These are phyloP conservation scores for Venustampulla echinocandica DNA, from an alignment of 495 filamentous ascomycete species.

Conservation along the genomic window DNA sequence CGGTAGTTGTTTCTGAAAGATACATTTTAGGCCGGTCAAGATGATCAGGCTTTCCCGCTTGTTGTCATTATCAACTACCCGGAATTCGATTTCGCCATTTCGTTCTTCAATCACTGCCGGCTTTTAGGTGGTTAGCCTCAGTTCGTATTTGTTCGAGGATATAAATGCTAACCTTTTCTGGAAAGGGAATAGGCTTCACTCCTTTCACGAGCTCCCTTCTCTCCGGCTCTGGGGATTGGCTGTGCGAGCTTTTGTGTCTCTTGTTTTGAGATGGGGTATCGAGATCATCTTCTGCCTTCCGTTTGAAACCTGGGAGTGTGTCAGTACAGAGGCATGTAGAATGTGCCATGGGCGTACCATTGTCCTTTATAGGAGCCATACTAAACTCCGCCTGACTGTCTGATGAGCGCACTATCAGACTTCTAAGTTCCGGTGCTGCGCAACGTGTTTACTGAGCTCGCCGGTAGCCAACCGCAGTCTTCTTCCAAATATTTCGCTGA, in stretches of 20 bases:
- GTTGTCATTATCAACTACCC: slow-evolving; percentile 95
- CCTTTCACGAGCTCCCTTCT: slow-evolving; percentile 26
- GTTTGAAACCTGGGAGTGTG: slow-evolving; percentile 49
- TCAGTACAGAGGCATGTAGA: background rate
- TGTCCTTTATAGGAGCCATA: slow-evolving; percentile 21
- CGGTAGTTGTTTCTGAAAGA: slow-evolving; percentile 96
- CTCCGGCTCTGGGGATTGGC: slow-evolving; percentile 46
- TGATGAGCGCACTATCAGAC: background rate
- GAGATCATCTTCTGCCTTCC: slow-evolving; percentile 68
- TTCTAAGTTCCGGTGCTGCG: too few relatives aligned
- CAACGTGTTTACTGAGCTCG: too few relatives aligned
- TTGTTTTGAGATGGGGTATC: slow-evolving; percentile 54
- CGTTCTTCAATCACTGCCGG: slow-evolving; percentile 90
- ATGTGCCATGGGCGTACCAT: slow-evolving; percentile 12
- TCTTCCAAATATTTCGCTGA: too few relatives aligned
- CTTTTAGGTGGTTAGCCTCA: slow-evolving; percentile 22
- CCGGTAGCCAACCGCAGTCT: too few relatives aligned
- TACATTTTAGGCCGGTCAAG: slow-evolving; percentile 90
- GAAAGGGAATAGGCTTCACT: slow-evolving; percentile 54
- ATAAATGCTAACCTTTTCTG: slow-evolving; percentile 58
- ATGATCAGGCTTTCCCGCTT: slow-evolving; percentile 84
- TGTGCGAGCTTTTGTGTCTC: slow-evolving; percentile 47
- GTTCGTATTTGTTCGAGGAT: background rate
- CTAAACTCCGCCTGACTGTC: background rate
- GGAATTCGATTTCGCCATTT: slow-evolving; percentile 92